These are phyloP conservation scores for Talaromyces sp. DNA, from an alignment of 2,329 filamentous ascomycete species.

Conservation along the genomic window DNA sequence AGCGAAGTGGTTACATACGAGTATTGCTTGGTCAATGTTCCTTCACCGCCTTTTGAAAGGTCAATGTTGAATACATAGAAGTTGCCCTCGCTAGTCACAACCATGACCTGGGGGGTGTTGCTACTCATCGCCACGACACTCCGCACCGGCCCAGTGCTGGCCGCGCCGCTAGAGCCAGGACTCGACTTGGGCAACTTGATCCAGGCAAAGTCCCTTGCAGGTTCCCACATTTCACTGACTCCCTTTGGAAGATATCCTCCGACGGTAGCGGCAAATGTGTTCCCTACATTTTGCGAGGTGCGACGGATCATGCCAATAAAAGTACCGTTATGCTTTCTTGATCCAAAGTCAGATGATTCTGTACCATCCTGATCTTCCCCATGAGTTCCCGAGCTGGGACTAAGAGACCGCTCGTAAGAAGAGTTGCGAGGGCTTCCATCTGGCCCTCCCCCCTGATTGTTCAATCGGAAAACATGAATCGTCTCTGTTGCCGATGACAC, in stretches of 20 bases:
- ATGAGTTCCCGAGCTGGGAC: constrained; percentile 22
- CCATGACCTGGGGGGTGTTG: constrained; percentile 93
- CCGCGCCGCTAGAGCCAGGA: constrained; percentile 29
- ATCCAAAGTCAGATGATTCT: constrained; percentile 28
- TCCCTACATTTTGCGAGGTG: constrained; percentile 89
- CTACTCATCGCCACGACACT: constrained; percentile 98
- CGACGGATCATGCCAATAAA: constrained; percentile 87
- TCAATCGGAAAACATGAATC: constrained; percentile 88
- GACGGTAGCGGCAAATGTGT: constrained; percentile 79
- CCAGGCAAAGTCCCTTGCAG: constrained; percentile 88
- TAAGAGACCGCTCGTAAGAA: constrained; percentile 21
- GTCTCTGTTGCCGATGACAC: constrained; percentile 96
- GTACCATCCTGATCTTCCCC: constrained; percentile 27
- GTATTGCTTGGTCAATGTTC: constrained; percentile 82
- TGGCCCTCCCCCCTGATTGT: constrained; percentile 29
- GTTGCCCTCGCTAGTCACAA: constrained; percentile 89
- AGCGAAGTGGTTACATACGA: constrained; percentile 54
- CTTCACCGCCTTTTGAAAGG: constrained; percentile 89
- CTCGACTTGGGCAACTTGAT: constrained; percentile 74
- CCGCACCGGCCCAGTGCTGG: constrained; percentile 55
- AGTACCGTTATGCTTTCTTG: constrained; percentile 59
- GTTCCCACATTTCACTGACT: constrained; percentile 97
- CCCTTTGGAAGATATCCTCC: constrained; percentile 89
- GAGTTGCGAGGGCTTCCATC: constrained; percentile 22
- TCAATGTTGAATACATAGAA: constrained; percentile 96